These are phyloP conservation scores for Agrocybe pediades DNA, from an alignment of 768 basidiomycete species.

Conservation along the genomic window DNA sequence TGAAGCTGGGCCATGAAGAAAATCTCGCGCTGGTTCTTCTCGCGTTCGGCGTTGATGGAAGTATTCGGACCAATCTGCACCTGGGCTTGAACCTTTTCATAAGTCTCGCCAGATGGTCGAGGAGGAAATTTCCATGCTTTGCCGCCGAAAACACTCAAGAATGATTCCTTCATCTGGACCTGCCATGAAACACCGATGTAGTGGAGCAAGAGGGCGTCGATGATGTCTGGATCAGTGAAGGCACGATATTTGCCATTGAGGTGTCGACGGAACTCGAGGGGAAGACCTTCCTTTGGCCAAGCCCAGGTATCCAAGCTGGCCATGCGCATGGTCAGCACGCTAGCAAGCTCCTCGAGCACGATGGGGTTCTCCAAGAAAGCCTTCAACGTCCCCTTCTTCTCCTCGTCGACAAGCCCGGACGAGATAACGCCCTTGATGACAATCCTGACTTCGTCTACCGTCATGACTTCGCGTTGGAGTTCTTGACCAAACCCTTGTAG, in stretches of 20 bases:
- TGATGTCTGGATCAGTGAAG: constrained; percentile 49
- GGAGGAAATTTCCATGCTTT: constrained; percentile 10
- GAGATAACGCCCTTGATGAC: constrained; percentile 37
- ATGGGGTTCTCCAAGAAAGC: constrained; percentile 41
- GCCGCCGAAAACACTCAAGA: constrained; percentile 13
- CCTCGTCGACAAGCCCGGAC: constrained; percentile 39
- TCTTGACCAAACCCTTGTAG: constrained; percentile 27
- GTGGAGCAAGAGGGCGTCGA: constrained; percentile 46
- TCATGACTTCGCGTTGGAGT: constrained; percentile 28
- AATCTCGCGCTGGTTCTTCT: constrained; percentile 19
- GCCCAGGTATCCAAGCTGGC: constrained; percentile 40
- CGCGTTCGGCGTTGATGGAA: constrained; percentile 29
- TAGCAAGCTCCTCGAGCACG: constrained; percentile 42
- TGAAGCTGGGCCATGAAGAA: constrained; percentile 40
- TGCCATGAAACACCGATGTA: constrained; percentile 47
- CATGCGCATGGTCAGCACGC: constrained; percentile 48
- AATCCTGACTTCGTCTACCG: constrained; percentile 23
- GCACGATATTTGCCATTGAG: constrained; percentile 52
- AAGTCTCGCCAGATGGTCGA: background rate
- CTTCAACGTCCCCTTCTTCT: constrained; percentile 39
- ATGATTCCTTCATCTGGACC: constrained; percentile 33
- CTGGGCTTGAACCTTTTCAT: constrained; percentile 20
- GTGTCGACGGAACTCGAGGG: constrained; percentile 46
- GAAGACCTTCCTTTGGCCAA: constrained; percentile 43
- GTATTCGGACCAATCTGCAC: constrained; percentile 14